Evolutionary conservation across 768 basidiomycete genomes (phyloP).

Genomic region (Lactarius evosmus): DNA sequence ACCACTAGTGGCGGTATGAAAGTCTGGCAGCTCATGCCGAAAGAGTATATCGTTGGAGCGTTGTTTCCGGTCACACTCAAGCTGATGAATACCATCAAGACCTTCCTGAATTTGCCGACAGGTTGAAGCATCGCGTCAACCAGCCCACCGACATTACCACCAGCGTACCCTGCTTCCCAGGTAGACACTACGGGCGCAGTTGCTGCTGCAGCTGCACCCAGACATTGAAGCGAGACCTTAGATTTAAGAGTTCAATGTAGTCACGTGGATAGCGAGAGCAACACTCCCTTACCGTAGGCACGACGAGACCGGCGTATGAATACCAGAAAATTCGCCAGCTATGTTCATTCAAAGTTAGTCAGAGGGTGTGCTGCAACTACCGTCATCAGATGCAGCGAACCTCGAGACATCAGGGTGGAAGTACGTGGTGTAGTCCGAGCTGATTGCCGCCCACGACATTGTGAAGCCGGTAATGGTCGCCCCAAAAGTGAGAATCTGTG

Average conservation of each 20-base stretch:
- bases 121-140: slow-evolving; percentile 60
- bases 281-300: slow-evolving; percentile 48
- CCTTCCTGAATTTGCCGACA: slow-evolving; percentile 62
- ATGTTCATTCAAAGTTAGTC: background rate
- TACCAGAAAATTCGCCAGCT: slow-evolving; percentile 63
- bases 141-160: slow-evolving; percentile 59
- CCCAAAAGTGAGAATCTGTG: slow-evolving; percentile 58
- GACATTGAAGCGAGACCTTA: slow-evolving; percentile 44
- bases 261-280: slow-evolving; percentile 9
- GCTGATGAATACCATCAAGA: slow-evolving; percentile 69
- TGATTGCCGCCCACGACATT: slow-evolving; percentile 57
- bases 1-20: slow-evolving; percentile 54
- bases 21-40: slow-evolving; percentile 70
- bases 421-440: slow-evolving; percentile 76
- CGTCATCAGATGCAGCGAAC: slow-evolving; percentile 34
- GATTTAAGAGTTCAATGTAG: background rate
- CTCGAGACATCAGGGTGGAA: slow-evolving; percentile 56
- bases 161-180: slow-evolving; percentile 54
- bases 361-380: background rate
- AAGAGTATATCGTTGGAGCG: slow-evolving; percentile 79
- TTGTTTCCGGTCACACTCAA: slow-evolving; percentile 78
- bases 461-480: slow-evolving; percentile 72
- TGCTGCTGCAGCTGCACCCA: slow-evolving; percentile 67
- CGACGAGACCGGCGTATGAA: slow-evolving; percentile 60
- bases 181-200: slow-evolving; percentile 52